Base-by-base conservation (phyloP, 306 rosid genomes). In the Prunus dulcis region DNA sequence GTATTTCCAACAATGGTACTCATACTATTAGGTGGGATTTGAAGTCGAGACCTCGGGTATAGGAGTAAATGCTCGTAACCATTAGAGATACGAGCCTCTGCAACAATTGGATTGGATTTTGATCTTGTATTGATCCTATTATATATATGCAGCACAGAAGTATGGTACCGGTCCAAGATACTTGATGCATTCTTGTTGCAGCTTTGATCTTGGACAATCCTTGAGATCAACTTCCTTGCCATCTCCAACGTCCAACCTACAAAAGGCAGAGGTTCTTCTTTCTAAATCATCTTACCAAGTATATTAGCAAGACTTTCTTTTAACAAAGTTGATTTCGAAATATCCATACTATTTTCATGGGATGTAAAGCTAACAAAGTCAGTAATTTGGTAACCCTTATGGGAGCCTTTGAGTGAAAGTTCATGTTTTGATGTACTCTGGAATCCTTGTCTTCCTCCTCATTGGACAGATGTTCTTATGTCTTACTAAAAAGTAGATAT, bases 201-300 rank as follows among this genome's bases (percentile, higher is more conserved):
- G 88, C 78, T 72, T 85, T 56, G 71, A 65, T 57, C 88, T 52
- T 14, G 80, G 78, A 78, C 86, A 85, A 43, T 76, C 70, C 38
- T 68, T 76, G 65, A 79, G 76, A 82, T 85, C 80, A 53, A 85
- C 78, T 64, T 79, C 84, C 73, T 85, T 79, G 19, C 88, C 86
- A 68, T 82, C 88, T 57, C 88, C 80, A 52, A 79, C 68, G 70
- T 85, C 89, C 82, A 85, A 58, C 89, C 89, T 85, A 74, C 50
- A 52, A 27, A 73, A 77, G 45, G 41, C 10, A 73, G 38, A 20
- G 23, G 12, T 47, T 49, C 12, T 38, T 10, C 12, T 60, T 25
- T 17, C n/a, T 22, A 38, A 22, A 56, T 56, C 62, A 56, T 56
- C 62, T 56, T 19, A 56, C 5, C 62, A 20, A 8, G 6, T 55